These are phyloP conservation scores for Pythium biforme DNA, from an alignment of 352 stramenopile genomes.

Conservation along the genomic window DNA sequence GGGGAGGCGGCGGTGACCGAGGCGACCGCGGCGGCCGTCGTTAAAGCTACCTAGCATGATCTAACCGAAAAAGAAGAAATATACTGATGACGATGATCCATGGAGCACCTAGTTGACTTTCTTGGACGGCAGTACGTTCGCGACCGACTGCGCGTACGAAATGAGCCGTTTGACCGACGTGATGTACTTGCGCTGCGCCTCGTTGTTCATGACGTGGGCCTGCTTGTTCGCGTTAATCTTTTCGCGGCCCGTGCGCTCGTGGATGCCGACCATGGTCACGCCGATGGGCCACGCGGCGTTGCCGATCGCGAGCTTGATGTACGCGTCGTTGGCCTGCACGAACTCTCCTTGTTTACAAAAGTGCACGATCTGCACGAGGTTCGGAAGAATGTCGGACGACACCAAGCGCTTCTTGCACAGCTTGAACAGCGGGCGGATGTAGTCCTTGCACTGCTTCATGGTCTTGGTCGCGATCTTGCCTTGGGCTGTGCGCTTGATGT, in stretches of 20 bases:
- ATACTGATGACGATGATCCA: not conserved
- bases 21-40: conserved; percentile 15
- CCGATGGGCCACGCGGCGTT: conserved; percentile 98
- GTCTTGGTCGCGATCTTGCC: conserved; percentile 96
- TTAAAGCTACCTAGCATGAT: not conserved
- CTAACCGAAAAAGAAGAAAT: not conserved
- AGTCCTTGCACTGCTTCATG: conserved; percentile 98
- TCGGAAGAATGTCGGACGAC: conserved; percentile 83
- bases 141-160: conserved; percentile 93
- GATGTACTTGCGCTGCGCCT: conserved; percentile 98
- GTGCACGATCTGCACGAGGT: conserved; percentile 93
- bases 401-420: conserved; percentile 93
- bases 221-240: conserved; percentile 98
- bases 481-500: conserved; percentile 88
- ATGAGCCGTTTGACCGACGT: conserved; percentile 98
- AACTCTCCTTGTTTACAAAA: conserved; percentile 94
- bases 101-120: conserved; percentile 54
- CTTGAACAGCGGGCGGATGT: conserved; percentile 98
- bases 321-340: conserved; percentile 96
- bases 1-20: conserved; percentile 25
- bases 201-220: conserved; percentile 99
- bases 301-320: conserved; percentile 97
- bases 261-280: conserved; percentile 99
- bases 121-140: conserved; percentile 83
- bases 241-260: conserved; percentile 93